Conservation (phyloP, 1,284 basidiomycete species). For the Inonotus obliquus region DNA sequence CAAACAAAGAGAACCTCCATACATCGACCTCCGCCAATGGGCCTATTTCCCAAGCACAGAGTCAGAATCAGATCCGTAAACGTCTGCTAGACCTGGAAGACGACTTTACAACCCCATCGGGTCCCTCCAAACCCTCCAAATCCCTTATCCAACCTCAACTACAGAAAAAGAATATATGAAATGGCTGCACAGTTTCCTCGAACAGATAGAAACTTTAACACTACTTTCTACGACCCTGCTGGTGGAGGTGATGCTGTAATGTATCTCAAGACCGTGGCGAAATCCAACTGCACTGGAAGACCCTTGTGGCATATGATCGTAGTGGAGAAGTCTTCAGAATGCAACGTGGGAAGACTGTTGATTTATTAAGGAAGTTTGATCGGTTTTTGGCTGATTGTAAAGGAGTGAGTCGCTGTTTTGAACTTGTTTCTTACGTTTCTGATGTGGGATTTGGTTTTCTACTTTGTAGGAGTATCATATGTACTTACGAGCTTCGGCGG, state of each 20-base stretch:
- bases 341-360: constrained; percentile 3
- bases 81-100: neutral
- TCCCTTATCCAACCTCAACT: neutral
- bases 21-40: too few relatives aligned
- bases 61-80: neutral
- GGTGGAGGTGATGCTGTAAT: too few relatives aligned
- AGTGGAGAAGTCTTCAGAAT: neutral
- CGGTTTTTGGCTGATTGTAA: constrained; percentile 2
- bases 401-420: neutral
- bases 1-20: neutral
- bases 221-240: too few relatives aligned
- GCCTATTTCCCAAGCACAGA: too few relatives aligned
- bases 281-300: constrained; percentile 3
- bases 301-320: constrained; percentile 4
- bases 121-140: neutral
- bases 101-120: neutral
- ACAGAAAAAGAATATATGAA: neutral
- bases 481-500: too few relatives aligned
- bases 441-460: neutral
- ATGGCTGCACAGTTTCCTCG: neutral
- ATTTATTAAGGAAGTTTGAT: constrained; percentile 6
- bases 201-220: too few relatives aligned
- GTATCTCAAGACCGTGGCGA: too few relatives aligned
- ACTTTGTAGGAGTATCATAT: neutral
- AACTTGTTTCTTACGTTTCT: neutral